phyloP scores from a whole-genome alignment of 805 yeast species.

The Candida endomychidarum region DNA sequence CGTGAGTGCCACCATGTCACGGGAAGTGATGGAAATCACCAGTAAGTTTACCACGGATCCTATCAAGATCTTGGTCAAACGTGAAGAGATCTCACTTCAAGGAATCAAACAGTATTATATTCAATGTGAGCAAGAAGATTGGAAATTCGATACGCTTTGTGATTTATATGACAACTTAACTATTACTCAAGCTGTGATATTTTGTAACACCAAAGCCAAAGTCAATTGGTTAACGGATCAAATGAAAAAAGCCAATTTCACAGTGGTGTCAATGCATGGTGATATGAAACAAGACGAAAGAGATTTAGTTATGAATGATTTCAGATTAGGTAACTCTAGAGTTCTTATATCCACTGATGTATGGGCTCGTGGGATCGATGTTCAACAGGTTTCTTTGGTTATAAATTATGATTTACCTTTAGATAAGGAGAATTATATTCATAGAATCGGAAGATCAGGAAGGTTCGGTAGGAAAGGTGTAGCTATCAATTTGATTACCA shows the following conservation, averaged over 20 bases:
- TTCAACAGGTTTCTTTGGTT: conserved; percentile 94
- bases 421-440: conserved; percentile 93
- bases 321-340: conserved; percentile 90
- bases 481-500: conserved; percentile 90
- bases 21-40: conserved; percentile 89
- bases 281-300: conserved; percentile 95
- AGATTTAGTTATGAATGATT: conserved; percentile 92
- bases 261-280: conserved; percentile 95
- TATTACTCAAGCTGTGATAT: conserved; percentile 95
- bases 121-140: conserved; percentile 87
- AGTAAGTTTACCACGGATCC: conserved; percentile 92
- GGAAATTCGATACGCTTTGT: conserved; percentile 91
- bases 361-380: conserved; percentile 98
- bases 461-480: conserved; percentile 98
- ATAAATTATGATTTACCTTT: conserved; percentile 93
- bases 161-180: conserved; percentile 94
- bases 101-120: conserved; percentile 93
- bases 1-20: conserved; percentile 91
- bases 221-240: conserved; percentile 87
- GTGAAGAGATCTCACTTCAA: conserved; percentile 90
- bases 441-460: conserved; percentile 97
- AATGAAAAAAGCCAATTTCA: conserved; percentile 77
- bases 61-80: conserved; percentile 87
- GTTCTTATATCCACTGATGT: conserved; percentile 95
- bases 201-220: conserved; percentile 95